phyloP scores from a whole-genome alignment of 495 filamentous ascomycete genomes.

The Penicillium flavigenum region DNA sequence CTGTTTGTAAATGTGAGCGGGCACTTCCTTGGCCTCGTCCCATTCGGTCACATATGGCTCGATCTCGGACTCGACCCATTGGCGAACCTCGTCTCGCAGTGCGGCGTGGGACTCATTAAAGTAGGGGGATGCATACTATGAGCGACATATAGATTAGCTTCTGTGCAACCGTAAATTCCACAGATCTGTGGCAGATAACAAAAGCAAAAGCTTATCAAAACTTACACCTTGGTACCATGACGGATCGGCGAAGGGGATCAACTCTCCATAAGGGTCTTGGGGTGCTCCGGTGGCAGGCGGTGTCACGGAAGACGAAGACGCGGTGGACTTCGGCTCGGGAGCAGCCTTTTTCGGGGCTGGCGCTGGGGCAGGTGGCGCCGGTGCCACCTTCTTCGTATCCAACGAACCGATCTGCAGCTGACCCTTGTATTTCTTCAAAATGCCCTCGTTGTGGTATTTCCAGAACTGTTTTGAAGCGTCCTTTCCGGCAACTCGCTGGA shows the following conservation, averaged over 20 bases:
- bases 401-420: conserved; percentile 87
- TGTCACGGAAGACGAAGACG: conserved; percentile 29
- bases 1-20: conserved; percentile 84
- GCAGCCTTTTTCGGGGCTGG: conserved; percentile 52
- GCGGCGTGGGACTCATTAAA: conserved; percentile 91
- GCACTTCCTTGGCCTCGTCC: conserved; percentile 92
- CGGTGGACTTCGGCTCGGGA: conserved; percentile 52
- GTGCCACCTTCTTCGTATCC: conserved; percentile 72
- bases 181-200: neutral
- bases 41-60: conserved; percentile 93
- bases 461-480: conserved; percentile 98
- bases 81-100: conserved; percentile 82
- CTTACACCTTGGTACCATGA: conserved; percentile 94
- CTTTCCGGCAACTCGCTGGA: conserved; percentile 90
- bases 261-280: conserved; percentile 77
- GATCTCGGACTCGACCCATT: conserved; percentile 88
- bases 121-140: conserved; percentile 90
- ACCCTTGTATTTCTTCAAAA: conserved; percentile 92
- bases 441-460: conserved; percentile 97
- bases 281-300: conserved; percentile 55
- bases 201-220: conserved; percentile 17
- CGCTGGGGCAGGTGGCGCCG: conserved; percentile 50
- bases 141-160: conserved; percentile 16
- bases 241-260: conserved; percentile 91
- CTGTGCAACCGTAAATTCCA: neutral